phyloP scores from a whole-genome alignment of 2,329 filamentous ascomycete genomes.

The Aspergillus udagawae region DNA sequence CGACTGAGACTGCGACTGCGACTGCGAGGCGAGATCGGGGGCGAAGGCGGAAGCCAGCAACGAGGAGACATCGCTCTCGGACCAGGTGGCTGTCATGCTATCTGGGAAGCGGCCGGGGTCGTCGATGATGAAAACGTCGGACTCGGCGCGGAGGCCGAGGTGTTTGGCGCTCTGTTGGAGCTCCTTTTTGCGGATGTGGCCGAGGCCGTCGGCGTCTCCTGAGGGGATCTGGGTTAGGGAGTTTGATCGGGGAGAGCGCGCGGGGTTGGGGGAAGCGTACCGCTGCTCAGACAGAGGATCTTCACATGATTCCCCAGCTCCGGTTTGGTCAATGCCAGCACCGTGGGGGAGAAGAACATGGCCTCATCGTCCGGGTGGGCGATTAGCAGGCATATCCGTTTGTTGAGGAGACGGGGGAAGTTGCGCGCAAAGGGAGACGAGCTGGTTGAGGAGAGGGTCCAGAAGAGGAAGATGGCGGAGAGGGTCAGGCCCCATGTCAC shows the following conservation, averaged over 20 bases:
- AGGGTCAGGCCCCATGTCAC: constrained; percentile 32
- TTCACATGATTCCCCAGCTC: constrained; percentile 84
- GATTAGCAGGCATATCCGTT: constrained; percentile 87
- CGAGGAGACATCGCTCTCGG: constrained; percentile 62
- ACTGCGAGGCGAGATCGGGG: constrained; percentile 50
- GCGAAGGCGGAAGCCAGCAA: constrained; percentile 72
- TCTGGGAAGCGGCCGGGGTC: constrained; percentile 75
- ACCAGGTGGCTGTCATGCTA: constrained; percentile 79
- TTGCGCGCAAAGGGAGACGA: constrained; percentile 36
- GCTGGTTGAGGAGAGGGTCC: constrained; percentile 38
- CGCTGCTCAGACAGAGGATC: constrained; percentile 87
- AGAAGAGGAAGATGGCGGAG: constrained; percentile 42
- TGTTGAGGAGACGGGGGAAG: constrained; percentile 66
- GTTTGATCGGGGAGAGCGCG: background rate
- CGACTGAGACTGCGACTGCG: constrained; percentile 8
- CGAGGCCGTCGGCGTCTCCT: constrained; percentile 84
- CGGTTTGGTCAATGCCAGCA: constrained; percentile 77
- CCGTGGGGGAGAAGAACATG: constrained; percentile 95
- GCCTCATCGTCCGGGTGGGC: constrained; percentile 98
- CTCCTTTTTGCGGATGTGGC: constrained; percentile 76
- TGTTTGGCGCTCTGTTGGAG: constrained; percentile 73
- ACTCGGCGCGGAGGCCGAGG: constrained; percentile 68
- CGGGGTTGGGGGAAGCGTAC: constrained; percentile 41
- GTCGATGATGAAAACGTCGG: constrained; percentile 83
- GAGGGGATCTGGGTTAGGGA: background rate